Evolutionary conservation across 2,329 filamentous ascomycete genomes (phyloP).

Genomic region (Geosmithia putterillii): DNA sequence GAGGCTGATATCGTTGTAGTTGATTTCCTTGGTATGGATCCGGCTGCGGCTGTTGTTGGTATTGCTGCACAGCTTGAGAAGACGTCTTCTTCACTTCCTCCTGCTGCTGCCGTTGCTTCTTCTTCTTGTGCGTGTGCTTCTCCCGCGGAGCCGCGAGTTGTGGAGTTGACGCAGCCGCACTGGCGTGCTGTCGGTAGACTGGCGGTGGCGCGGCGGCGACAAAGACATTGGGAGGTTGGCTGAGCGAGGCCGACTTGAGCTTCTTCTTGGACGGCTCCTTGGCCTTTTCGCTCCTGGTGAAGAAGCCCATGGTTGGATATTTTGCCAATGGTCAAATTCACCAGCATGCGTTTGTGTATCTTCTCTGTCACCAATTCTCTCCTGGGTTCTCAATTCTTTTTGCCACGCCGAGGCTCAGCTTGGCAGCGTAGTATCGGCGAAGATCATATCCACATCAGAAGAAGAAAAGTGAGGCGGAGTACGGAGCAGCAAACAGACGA

Average conservation of each 20-base stretch:
- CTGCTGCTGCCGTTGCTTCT: background rate
- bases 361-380: too few relatives aligned
- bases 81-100: too few relatives aligned
- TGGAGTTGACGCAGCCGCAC: background rate
- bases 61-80: too few relatives aligned
- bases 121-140: background rate
- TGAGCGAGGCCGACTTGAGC: background rate
- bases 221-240: background rate
- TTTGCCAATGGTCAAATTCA: too few relatives aligned
- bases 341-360: too few relatives aligned
- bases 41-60: background rate
- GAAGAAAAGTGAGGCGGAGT: background rate
- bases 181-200: background rate
- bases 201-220: background rate
- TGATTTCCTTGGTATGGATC: background rate
- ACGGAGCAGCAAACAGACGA: background rate
- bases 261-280: slow-evolving; percentile 6
- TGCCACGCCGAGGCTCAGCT: background rate
- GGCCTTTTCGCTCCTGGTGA: slow-evolving; percentile 11
- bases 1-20: background rate
- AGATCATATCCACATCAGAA: background rate
- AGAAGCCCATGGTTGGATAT: slow-evolving; percentile 17
- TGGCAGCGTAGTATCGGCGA: background rate
- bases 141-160: background rate
- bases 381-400: too few relatives aligned